Conservation (phyloP, 371 early-diverging fungal species). For the Syncephalastrum sp. region DNA sequence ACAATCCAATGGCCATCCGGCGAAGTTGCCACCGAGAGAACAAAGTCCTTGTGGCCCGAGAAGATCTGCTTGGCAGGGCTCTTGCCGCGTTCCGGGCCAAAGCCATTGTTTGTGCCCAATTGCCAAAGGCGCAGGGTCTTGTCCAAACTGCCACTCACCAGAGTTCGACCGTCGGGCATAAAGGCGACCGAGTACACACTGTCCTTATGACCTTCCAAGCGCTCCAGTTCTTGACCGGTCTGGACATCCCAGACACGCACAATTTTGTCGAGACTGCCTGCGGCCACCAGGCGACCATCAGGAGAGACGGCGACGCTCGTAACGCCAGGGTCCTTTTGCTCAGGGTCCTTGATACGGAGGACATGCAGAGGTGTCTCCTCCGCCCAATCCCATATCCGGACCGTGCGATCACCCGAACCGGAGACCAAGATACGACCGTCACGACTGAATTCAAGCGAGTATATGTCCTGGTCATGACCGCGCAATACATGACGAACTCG, state of each 20-base stretch:
- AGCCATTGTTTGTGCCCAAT: conserved; percentile 41
- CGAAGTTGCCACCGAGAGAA: conserved; percentile 92
- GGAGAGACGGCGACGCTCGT: conserved; percentile 92
- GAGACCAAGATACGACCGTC: conserved; percentile 90
- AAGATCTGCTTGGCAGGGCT: conserved; percentile 22
- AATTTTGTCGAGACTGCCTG: conserved; percentile 90
- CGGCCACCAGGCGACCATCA: conserved; percentile 72
- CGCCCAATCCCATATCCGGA: conserved; percentile 85
- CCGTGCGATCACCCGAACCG: conserved; percentile 95
- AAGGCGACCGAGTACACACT: conserved; percentile 96
- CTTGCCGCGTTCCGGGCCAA: conserved; percentile 24
- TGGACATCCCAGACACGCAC: conserved; percentile 90
- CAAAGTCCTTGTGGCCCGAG: conserved; percentile 78
- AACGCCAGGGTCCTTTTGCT: conserved; percentile 88
- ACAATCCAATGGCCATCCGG: conserved; percentile 93
- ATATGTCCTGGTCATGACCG: conserved; percentile 97
- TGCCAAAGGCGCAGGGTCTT: conserved; percentile 96
- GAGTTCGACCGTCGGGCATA: conserved; percentile 86
- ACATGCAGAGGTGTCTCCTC: conserved; percentile 69
- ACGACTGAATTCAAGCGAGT: conserved; percentile 91
- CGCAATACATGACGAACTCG: conserved; percentile 16
- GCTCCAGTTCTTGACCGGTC: conserved; percentile 77
- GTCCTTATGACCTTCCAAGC: conserved; percentile 94
- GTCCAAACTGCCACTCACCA: conserved; percentile 95
- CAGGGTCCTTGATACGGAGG: conserved; percentile 77